phyloP scores from a whole-genome alignment of 176 grass and related monocot species.

The Oryza brachyantha region DNA sequence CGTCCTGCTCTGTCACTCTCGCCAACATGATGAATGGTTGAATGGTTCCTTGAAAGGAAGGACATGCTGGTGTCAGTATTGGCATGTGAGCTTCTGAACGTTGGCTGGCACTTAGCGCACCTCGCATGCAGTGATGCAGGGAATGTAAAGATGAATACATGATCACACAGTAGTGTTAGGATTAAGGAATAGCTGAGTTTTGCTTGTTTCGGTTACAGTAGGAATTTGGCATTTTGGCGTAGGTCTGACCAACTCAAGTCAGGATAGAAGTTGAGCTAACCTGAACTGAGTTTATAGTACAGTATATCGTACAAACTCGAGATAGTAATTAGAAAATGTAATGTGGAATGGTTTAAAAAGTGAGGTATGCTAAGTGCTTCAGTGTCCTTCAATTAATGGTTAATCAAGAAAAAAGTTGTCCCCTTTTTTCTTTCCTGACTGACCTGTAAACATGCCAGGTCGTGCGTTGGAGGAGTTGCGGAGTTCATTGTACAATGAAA shows the following conservation, averaged over 20 bases:
- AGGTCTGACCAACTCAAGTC: not conserved
- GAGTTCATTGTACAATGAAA: conserved; percentile 80
- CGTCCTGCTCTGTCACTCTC: not conserved
- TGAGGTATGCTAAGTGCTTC: not conserved
- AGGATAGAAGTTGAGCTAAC: not conserved
- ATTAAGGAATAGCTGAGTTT: not conserved
- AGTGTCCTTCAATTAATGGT: not conserved
- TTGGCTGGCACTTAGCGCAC: not conserved
- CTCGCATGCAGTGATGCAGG: not conserved
- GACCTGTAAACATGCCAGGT: conserved; percentile 41
- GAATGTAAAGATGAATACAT: not conserved
- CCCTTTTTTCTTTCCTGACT: not conserved
- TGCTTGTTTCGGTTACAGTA: not conserved
- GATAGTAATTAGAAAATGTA: not conserved
- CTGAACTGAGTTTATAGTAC: too few species aligned
- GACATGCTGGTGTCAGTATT: not conserved
- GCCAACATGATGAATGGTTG: not conserved
- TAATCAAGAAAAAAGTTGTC: not conserved
- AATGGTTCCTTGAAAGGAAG: conserved; percentile 3
- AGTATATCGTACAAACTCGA: too few species aligned
- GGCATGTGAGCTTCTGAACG: conserved; percentile 26
- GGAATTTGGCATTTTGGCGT: not conserved
- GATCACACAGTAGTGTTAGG: not conserved
- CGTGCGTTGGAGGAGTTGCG: conserved; percentile 76
- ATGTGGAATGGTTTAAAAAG: not conserved